Conservation (phyloP, 1,284 basidiomycete species). For the Apiotrichum montevideense region DNA sequence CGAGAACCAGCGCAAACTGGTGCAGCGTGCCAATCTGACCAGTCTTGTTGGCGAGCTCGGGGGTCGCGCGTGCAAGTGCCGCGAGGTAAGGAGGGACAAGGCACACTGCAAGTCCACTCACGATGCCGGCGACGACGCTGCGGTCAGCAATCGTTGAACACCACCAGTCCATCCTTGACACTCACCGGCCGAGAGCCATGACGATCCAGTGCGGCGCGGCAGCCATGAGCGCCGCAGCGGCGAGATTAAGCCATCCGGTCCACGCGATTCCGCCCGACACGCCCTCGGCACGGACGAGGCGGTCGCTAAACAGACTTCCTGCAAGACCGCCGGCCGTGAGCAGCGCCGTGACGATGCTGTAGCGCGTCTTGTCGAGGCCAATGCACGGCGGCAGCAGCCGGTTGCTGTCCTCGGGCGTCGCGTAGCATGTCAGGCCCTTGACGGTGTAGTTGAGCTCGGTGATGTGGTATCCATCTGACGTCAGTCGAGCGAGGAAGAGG, state of each 20-base stretch:
- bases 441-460: constrained; percentile 83
- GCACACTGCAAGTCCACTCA: constrained; percentile 75
- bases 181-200: constrained; percentile 44
- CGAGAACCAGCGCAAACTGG: constrained; percentile 78
- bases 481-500: background rate
- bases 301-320: constrained; percentile 66
- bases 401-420: constrained; percentile 27
- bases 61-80: constrained; percentile 63
- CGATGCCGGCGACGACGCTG: constrained; percentile 71
- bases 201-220: constrained; percentile 56
- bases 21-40: constrained; percentile 64
- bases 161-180: background rate
- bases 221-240: constrained; percentile 62
- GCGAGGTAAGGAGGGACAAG: constrained; percentile 79
- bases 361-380: constrained; percentile 65
- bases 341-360: constrained; percentile 72
- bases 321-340: constrained; percentile 83
- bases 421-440: constrained; percentile 62
- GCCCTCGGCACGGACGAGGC: constrained; percentile 63
- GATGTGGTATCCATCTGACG: constrained; percentile 57
- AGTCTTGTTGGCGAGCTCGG: constrained; percentile 20
- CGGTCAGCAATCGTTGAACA: too few relatives aligned
- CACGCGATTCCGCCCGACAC: constrained; percentile 41
- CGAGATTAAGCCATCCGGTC: constrained; percentile 56
- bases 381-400: constrained; percentile 55